A percentile compares a stretch with the other conserved stretches of the same genome.
Evolutionary conservation across 2,329 filamentous ascomycete genomes (phyloP).

Genomic region (Xylaria sp.): DNA sequence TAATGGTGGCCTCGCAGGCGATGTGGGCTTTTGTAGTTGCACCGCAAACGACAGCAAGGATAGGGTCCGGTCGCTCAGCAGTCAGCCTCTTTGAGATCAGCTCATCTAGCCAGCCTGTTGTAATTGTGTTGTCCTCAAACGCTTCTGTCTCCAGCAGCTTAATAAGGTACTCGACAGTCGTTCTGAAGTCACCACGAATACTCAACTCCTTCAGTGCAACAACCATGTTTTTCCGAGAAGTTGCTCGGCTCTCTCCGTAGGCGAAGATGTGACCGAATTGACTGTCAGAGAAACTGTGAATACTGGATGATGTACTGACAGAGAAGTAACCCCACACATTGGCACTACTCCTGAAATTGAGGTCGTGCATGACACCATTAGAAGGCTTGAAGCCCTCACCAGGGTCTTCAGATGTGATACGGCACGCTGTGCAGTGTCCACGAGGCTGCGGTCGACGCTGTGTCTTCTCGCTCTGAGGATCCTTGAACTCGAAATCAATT

Average conservation of each 20-base stretch:
- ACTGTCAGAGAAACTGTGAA: conserved; percentile 98
- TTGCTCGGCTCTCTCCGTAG: conserved; percentile 95
- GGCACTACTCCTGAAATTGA: conserved; percentile 98
- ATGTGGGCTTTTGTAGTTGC: conserved; percentile 95
- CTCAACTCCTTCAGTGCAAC: conserved; percentile 98
- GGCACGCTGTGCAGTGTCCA: conserved; percentile 96
- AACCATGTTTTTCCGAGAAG: conserved; percentile 99
- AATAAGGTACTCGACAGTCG: conserved; percentile 98
- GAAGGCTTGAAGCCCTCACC: conserved; percentile 99
- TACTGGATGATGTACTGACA: conserved; percentile 93
- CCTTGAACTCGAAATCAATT: conserved; percentile 97
- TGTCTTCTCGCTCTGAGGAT: conserved; percentile 80
- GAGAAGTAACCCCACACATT: conserved; percentile 99
- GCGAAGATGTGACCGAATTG: conserved; percentile 99
- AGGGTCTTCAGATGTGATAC: conserved; percentile 98
- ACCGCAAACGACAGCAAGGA: conserved; percentile 94
- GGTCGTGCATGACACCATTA: conserved; percentile 97
- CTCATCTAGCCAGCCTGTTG: conserved; percentile 98
- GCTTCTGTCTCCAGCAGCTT: conserved; percentile 98
- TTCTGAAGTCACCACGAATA: conserved; percentile 99
- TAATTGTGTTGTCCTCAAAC: conserved; percentile 99
- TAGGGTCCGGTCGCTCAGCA: conserved; percentile 92
- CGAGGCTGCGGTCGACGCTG: conserved; percentile 93
- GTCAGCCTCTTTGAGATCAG: conserved; percentile 98
- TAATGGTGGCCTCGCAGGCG: conserved; percentile 88